Percentiles rank a stretch among this genome's conserved stretches.
These are phyloP conservation scores for Tricholoma bakamatsutake DNA, from an alignment of 768 basidiomycete genomes.

Conservation along the genomic window DNA sequence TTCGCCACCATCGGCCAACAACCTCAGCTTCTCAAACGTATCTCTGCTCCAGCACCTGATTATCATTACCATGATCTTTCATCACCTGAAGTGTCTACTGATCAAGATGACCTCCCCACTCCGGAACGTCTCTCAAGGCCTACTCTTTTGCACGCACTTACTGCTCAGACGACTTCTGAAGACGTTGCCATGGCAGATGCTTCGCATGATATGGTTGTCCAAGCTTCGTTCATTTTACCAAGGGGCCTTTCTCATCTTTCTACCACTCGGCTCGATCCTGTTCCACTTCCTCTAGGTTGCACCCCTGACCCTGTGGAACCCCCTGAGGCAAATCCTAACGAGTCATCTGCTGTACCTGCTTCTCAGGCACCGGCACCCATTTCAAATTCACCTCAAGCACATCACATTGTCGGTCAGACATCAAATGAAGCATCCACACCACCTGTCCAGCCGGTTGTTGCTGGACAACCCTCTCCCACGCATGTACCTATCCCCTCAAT, in stretches of 20 bases:
- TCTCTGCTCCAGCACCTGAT: constrained; percentile 31
- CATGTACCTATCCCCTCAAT: not conserved
- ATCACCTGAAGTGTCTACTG: constrained; percentile 17
- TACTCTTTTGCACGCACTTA: constrained; percentile 15
- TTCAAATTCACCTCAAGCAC: not conserved
- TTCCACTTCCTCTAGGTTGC: not conserved
- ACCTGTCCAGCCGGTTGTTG: not conserved
- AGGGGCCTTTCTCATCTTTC: not conserved
- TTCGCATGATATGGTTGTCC: not conserved
- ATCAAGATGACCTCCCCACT: constrained; percentile 7
- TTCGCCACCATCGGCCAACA: constrained; percentile 51
- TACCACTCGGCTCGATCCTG: not conserved
- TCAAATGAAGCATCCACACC: not conserved
- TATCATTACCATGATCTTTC: constrained; percentile 16
- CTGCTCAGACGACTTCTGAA: constrained; percentile 1
- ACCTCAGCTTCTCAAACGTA: constrained; percentile 46
- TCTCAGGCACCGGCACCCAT: not conserved
- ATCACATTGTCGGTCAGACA: not conserved
- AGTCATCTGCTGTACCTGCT: not conserved
- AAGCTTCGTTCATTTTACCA: not conserved
- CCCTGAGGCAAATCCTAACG: not conserved
- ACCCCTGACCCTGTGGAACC: not conserved
- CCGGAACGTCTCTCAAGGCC: constrained; percentile 11
- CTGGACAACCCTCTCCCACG: not conserved
- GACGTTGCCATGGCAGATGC: constrained; percentile 1